These are phyloP conservation scores for Quercus lobata DNA, from an alignment of 331 rosid genomes.

Conservation along the genomic window DNA sequence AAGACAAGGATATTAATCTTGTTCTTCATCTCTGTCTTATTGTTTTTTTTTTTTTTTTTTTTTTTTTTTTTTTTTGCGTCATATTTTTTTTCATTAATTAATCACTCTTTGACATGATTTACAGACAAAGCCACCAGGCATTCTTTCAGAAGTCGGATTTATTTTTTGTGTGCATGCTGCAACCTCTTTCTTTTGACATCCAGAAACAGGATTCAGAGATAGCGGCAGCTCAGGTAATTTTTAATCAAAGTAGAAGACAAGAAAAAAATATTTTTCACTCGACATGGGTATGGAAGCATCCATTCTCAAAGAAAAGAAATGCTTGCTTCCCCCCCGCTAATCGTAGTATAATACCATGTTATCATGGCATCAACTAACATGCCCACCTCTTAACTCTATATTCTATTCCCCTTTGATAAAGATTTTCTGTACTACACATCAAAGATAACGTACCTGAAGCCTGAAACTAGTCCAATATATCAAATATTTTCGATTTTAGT, in stretches of 20 bases:
- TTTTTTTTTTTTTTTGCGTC: background rate
- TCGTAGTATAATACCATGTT: background rate
- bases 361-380: background rate
- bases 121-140: constrained; percentile 66
- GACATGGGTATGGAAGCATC: background rate
- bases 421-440: background rate
- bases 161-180: constrained; percentile 73
- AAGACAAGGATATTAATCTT: background rate
- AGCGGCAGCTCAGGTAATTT: constrained; percentile 68
- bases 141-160: constrained; percentile 85
- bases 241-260: background rate
- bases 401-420: background rate
- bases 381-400: background rate
- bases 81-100: constrained; percentile 6
- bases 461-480: background rate
- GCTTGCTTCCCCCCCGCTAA: background rate
- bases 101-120: constrained; percentile 10
- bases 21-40: background rate
- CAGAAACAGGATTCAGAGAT: constrained; percentile 66
- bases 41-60: background rate
- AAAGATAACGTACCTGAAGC: background rate
- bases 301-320: background rate
- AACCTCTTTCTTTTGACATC: constrained; percentile 59
- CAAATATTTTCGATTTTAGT: background rate
- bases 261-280: background rate